Percentiles rank a stretch among this genome's conserved stretches.
Evolutionary conservation across 345 rosid species (phyloP).

Genomic region (Brassica carinata): DNA sequence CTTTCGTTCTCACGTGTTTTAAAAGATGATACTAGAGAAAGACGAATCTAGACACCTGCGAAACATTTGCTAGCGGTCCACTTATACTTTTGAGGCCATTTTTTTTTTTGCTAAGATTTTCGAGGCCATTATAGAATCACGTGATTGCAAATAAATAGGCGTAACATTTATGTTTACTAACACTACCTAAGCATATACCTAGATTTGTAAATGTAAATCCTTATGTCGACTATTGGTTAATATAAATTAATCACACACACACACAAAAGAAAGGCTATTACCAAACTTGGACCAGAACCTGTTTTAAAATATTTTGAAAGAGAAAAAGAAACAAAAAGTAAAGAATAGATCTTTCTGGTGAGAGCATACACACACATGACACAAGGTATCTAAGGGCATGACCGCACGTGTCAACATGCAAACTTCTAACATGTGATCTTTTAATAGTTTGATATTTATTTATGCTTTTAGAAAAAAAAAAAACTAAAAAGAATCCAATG

Average conservation of each 20-base stretch:
- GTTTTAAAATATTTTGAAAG: neutral
- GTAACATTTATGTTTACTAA: conserved; percentile 15
- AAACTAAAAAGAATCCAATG: conserved; percentile 34
- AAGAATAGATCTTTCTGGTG: conserved; percentile 37
- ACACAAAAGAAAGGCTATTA: conserved; percentile 18
- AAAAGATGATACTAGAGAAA: neutral
- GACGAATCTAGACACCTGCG: neutral
- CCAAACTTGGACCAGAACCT: conserved; percentile 25
- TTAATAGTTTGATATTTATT: neutral
- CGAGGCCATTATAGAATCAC: neutral
- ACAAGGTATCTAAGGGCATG: conserved; percentile 41
- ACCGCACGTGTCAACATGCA: conserved; percentile 45
- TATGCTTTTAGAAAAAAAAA: neutral
- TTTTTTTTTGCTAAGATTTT: neutral
- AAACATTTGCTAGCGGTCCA: conserved; percentile 16
- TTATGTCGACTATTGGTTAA: neutral
- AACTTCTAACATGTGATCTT: conserved; percentile 4
- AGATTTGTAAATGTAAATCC: conserved; percentile 12
- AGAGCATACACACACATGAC: conserved; percentile 32
- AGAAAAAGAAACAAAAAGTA: conserved; percentile 10
- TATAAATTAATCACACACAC: neutral
- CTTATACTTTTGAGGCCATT: neutral
- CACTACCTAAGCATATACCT: conserved; percentile 21
- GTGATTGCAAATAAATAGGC: neutral
- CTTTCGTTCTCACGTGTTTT: neutral